These are phyloP conservation scores for Draba incana DNA, from an alignment of 345 rosid species.

Conservation along the genomic window DNA sequence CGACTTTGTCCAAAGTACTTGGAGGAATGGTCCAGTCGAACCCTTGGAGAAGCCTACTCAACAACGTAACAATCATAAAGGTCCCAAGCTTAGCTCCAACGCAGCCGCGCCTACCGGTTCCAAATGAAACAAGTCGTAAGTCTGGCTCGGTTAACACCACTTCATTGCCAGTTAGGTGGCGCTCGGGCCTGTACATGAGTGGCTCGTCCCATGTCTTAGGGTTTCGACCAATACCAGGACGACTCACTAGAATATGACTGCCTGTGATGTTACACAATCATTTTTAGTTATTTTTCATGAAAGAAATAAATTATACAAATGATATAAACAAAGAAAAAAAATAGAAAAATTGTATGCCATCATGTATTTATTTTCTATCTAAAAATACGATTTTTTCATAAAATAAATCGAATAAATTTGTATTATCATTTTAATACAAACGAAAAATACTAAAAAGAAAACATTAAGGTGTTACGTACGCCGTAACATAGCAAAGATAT, in stretches of 20 bases:
- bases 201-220: conserved; percentile 31
- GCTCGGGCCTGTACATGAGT: conserved; percentile 26
- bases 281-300: too few species aligned
- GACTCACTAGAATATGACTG: conserved; percentile 40
- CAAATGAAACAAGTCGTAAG: conserved; percentile 27
- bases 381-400: too few species aligned
- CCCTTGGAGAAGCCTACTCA: conserved; percentile 52
- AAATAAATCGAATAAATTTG: too few species aligned
- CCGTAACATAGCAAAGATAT: too few species aligned
- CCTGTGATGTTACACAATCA: conserved; percentile 17
- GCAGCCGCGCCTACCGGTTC: conserved; percentile 42
- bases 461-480: too few species aligned
- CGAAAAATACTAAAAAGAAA: too few species aligned
- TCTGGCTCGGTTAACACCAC: conserved; percentile 27
- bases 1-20: background rate
- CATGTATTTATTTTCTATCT: too few species aligned
- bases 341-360: too few species aligned
- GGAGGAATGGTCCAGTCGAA: conserved; percentile 46
- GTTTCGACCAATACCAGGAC: conserved; percentile 29
- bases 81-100: conserved; percentile 47
- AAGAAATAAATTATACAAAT: too few species aligned
- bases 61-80: conserved; percentile 45
- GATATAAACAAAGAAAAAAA: too few species aligned
- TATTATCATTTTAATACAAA: too few species aligned
- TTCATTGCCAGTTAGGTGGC: conserved; percentile 20